Evolutionary conservation across 192 early-diverging fungal genomes (phyloP).

Genomic region (Fimicolochytrium jonesii): DNA sequence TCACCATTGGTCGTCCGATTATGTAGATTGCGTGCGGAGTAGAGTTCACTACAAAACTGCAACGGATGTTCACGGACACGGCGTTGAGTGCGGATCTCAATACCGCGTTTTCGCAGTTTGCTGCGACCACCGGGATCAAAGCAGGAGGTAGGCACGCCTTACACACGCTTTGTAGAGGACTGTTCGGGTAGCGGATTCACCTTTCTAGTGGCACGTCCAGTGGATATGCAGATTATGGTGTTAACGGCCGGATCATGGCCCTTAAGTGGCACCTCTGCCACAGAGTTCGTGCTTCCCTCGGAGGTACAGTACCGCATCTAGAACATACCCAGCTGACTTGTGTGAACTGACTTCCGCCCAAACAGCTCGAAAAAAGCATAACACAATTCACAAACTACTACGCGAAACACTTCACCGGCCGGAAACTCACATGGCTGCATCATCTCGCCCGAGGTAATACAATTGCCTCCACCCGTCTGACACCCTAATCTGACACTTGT

Average conservation of each 20-base stretch:
- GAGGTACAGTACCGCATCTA: too few species aligned
- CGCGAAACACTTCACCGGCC: slow-evolving; percentile 63
- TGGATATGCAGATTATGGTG: slow-evolving; percentile 70
- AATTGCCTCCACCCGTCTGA: neutral
- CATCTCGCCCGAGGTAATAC: slow-evolving; percentile 66
- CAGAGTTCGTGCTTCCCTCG: slow-evolving; percentile 38
- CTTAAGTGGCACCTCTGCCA: slow-evolving; percentile 32
- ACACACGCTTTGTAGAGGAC: too few species aligned
- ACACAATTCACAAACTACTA: slow-evolving; percentile 71
- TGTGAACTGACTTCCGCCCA: too few species aligned
- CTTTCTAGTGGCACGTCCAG: slow-evolving; percentile 24
- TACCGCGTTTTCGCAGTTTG: slow-evolving; percentile 39
- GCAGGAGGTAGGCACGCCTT: slow-evolving; percentile 57
- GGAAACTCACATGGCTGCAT: slow-evolving; percentile 78
- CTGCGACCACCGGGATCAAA: slow-evolving; percentile 12
- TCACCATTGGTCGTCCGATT: too few species aligned
- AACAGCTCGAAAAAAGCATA: slow-evolving; percentile 63
- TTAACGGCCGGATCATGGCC: slow-evolving; percentile 84
- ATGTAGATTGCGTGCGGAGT: slow-evolving; percentile 68
- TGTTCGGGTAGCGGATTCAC: neutral
- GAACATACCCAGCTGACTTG: too few species aligned
- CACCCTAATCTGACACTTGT: neutral
- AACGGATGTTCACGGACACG: slow-evolving; percentile 87
- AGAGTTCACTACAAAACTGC: slow-evolving; percentile 81
- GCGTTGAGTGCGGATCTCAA: slow-evolving; percentile 68